Evolutionary conservation across 2,329 filamentous ascomycete species (phyloP), one percentile per base, ranked within the genome.

Genomic region (Colletotrichum orchidophilum): DNA sequence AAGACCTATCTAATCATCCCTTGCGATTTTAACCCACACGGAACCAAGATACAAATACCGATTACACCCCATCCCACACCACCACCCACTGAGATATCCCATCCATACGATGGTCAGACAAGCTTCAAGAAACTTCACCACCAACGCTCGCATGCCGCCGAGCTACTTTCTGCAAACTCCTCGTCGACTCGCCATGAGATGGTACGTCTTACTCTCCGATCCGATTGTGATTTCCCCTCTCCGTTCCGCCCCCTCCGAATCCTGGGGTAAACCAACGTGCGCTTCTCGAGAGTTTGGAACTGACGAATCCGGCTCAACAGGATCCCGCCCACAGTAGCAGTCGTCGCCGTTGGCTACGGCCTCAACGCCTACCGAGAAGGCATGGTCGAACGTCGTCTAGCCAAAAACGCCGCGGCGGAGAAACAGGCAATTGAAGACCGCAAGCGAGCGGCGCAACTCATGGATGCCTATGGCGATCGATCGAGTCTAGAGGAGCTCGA

Each of bases 381-480:
- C 62, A 70, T 75, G 49, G 73, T 76, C 66, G 73, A 76, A 64
- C 78, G 76, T 33, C 78, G 76, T 29, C 70, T 74, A 26, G 76
- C 77, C 39, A 46, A 35, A 57, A 75, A 78, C 57, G 75, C 79
- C 65, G 75, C 76, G 65, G 77, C 73, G 21, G 81, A 84, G 67
- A 77, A 78, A 65, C 74, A 81, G 53, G 79, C 80, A 46, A 76
- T 75, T n/a, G 80, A 81, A 62, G 78, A 77, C 62, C 79, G 79
- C 71, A 77, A 78, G 49, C 78, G 78, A 58, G 81, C 85, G 70
- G 80, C 82, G 24, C 79, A 84, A 66, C 78, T 88, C 72, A 80
- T 86, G 77, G 82, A 87, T 42, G 82, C 86, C 67, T 88, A 87
- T 70, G 85, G 86, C 57, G 85, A 86, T 71, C 81, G 85, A 15